Conservation (phyloP, 495 filamentous ascomycete species). For the Penicillium goetzii region DNA sequence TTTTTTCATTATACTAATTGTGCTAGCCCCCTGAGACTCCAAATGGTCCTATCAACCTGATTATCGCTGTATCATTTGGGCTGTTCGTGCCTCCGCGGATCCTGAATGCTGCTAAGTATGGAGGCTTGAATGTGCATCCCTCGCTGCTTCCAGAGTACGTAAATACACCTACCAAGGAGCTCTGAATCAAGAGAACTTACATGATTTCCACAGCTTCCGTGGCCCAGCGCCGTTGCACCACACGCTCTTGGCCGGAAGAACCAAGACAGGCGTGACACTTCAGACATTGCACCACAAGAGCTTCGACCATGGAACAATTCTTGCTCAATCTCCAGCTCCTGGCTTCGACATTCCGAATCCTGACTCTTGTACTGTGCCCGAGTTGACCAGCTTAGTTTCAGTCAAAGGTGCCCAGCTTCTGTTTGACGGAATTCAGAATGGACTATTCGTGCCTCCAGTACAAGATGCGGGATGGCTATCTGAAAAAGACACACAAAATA, state of each 20-base stretch:
- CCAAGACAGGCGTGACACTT: conserved; percentile 71
- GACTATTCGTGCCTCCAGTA: conserved; percentile 68
- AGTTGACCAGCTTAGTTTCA: conserved; percentile 45
- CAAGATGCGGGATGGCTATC: conserved; percentile 43
- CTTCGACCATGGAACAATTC: conserved; percentile 79
- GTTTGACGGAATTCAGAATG: conserved; percentile 57
- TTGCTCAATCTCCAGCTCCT: conserved; percentile 66
- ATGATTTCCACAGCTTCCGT: conserved; percentile 58
- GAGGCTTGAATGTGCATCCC: conserved; percentile 92
- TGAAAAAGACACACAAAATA: conserved; percentile 16
- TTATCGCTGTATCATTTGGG: conserved; percentile 96
- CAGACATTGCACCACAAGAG: conserved; percentile 76
- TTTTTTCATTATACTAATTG: conserved; percentile 23
- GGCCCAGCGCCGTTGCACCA: conserved; percentile 80
- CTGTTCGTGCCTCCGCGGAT: conserved; percentile 81
- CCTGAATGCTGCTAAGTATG: conserved; percentile 69
- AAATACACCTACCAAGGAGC: too few species aligned
- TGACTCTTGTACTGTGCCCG: conserved; percentile 44
- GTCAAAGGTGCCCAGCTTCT: conserved; percentile 63
- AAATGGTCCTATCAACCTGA: conserved; percentile 69
- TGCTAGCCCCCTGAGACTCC: conserved; percentile 58
- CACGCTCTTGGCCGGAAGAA: conserved; percentile 63
- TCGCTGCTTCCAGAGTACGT: conserved; percentile 85
- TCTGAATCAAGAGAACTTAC: neutral
- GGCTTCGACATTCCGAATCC: conserved; percentile 55